Evolutionary conservation across 768 basidiomycete genomes (phyloP).

Genomic region (Naganishia antarctica): DNA sequence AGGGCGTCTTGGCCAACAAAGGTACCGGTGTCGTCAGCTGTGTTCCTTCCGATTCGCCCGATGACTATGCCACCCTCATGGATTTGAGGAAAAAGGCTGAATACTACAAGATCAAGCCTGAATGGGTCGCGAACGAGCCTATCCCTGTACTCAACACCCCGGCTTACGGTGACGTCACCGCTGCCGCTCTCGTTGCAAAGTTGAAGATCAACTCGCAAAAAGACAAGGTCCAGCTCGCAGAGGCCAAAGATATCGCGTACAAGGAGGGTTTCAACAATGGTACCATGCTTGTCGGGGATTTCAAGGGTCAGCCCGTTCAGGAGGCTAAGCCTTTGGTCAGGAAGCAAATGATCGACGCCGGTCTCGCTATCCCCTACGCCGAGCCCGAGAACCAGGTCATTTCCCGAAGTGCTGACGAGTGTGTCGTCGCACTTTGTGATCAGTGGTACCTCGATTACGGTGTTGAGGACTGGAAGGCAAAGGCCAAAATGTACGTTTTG

Average conservation of each 20-base stretch:
- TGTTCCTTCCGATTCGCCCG: slow-evolving; percentile 96
- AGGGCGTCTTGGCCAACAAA: slow-evolving; percentile 93
- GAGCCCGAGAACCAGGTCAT: slow-evolving; percentile 90
- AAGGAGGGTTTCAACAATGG: slow-evolving; percentile 98
- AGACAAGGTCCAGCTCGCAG: slow-evolving; percentile 83
- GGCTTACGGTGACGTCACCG: slow-evolving; percentile 86
- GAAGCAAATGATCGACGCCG: slow-evolving; percentile 69
- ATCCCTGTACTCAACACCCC: slow-evolving; percentile 83
- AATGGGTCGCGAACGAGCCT: slow-evolving; percentile 79
- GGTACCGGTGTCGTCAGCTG: slow-evolving; percentile 98
- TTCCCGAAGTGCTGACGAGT: slow-evolving; percentile 89
- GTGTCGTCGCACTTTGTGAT: slow-evolving; percentile 95
- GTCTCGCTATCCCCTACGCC: slow-evolving; percentile 81
- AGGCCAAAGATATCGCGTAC: slow-evolving; percentile 96
- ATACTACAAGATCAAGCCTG: slow-evolving; percentile 87
- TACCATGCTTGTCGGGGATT: slow-evolving; percentile 84
- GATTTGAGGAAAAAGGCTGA: slow-evolving; percentile 95
- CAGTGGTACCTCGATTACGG: slow-evolving; percentile 99
- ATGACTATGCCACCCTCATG: slow-evolving; percentile 82
- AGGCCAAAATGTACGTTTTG: slow-evolving; percentile 68
- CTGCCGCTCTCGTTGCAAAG: slow-evolving; percentile 73
- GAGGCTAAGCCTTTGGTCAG: slow-evolving; percentile 88
- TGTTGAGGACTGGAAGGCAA: slow-evolving; percentile 77
- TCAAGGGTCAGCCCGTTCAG: slow-evolving; percentile 78
- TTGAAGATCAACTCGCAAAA: slow-evolving; percentile 94